Evolutionary conservation across 2,329 filamentous ascomycete genomes (phyloP).

Genomic region (Allantophomopsis cytisporea): DNA sequence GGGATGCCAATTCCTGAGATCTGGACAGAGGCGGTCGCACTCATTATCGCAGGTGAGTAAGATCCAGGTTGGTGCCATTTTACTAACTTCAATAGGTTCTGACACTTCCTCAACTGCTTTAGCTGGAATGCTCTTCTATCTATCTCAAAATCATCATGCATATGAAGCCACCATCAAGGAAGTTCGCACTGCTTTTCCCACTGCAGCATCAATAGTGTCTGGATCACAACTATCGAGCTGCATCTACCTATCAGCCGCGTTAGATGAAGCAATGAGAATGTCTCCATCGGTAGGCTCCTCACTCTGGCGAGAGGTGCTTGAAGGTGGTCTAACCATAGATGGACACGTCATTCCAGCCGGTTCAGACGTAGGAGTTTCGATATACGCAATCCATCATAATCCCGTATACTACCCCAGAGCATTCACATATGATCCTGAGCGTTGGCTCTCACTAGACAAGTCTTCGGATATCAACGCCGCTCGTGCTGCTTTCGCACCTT

Average conservation of each 20-base stretch:
- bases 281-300: background rate
- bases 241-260: background rate
- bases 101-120: background rate
- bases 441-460: conserved; percentile 23
- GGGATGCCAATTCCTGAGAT: background rate
- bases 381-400: conserved; percentile 31
- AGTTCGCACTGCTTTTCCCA: background rate
- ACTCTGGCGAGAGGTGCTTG: conserved; percentile 2
- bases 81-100: background rate
- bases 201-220: background rate
- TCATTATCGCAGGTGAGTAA: too few relatives aligned
- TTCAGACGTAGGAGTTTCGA: conserved; percentile 27
- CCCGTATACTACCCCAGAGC: conserved; percentile 26
- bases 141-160: background rate
- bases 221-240: background rate
- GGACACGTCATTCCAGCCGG: conserved; percentile 21
- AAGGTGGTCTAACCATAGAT: conserved; percentile 7
- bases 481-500: conserved; percentile 9
- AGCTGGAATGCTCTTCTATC: background rate
- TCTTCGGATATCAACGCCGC: conserved; percentile 4
- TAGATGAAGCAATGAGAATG: background rate
- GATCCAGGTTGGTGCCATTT: too few relatives aligned
- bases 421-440: conserved; percentile 26
- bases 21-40: too few relatives aligned
- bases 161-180: background rate